Evolutionary conservation across 2,329 filamentous ascomycete genomes (phyloP), one percentile per base, ranked within the genome.

Genomic region (Phyllosticta citribraziliensis): DNA sequence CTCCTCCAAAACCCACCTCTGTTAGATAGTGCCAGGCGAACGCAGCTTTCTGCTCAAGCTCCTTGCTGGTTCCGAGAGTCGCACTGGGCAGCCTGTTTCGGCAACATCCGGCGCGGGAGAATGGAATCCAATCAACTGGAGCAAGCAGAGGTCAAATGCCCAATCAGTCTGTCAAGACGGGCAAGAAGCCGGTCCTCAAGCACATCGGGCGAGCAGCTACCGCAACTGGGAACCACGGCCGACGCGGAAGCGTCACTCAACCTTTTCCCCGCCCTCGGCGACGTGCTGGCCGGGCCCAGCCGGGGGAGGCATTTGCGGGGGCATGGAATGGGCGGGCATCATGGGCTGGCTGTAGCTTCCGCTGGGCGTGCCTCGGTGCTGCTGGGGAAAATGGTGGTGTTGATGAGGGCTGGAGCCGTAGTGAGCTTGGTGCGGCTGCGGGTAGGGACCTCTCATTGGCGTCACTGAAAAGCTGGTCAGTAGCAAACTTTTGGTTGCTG

Each of bases 281-380:
- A 55, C 55, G 52, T 62, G 60, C 50, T 50, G 60, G 1, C 60
- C 55, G n/a, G 55, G 60, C 22, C 50, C 60, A 12, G 60, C 60
- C 17, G 65, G 64, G 20, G 69, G 69, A 25, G 65, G 68, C 52
- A 59, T 59, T 64, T 74, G 72, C 57, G 71, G 70, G 20, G 69
- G 71, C 61, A 74, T 69, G 19, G 72, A 74, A 60, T 75, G 73
- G 62, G 73, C 70, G 57, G 72, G 72, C 68, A 75, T 72, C 73
- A 75, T 75, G 17, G 74, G 74, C 57, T 75, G 73, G n/a, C 69
- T 67, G 61, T 75, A 76, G 63, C 66, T 74, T 51, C 69, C 71
- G 61, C 72, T 74, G 11, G 74, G 72, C 4, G 73, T 75, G 55
- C 72, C 74, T 47, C 74, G 71, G 56, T 74, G 65, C 55, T 72